Evolutionary conservation across 768 basidiomycete genomes (phyloP), one percentile per base, ranked within the genome.

Genomic region (Lactifluus subvellereus): DNA sequence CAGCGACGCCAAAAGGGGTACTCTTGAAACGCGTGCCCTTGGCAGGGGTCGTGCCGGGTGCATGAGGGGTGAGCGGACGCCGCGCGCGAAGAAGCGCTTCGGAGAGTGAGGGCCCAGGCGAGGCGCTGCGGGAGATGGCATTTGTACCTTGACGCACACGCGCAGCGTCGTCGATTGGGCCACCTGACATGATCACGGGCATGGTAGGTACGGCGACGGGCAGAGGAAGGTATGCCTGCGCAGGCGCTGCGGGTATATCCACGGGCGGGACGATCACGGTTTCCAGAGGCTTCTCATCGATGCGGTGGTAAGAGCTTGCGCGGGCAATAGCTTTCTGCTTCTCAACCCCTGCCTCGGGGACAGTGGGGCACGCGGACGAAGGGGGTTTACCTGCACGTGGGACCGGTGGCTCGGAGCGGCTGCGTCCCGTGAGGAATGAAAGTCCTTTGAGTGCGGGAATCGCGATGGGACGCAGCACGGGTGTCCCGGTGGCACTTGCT

Each of bases 1-100:
- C 82, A 14, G 83, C 80, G 38, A 81, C 76, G 30, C 80, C 78
- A 37, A 88, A 74, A 37, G 87, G 88, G 69, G 82, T 89, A 69
- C 88, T 90, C 82, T 89, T 90, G 74, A 89, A 91, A 63, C 82
- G 78, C 22, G 78, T 75, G 27, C 83, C 84, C 69, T 84, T 87
- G 56, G 69, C 38, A 6, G 60, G 61, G 20, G 68, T 50, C 66
- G 64, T 62, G 35, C 64, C 56, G 27, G 70, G 64, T 11, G 69
- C 55, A 6, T 68, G 67, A 10, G 60, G 69, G 6, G 69, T 57
- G 30, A 67, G 66, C 10, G 72, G 71, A 53, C 87, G 80, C 48
- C 87, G 82, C 66, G 81, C 87, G 68, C 88, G 82, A 48, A 88
- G 69, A 49, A 89, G 78, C 1, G 86, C 86, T 68, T 89, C 88